These are phyloP conservation scores for Chlorophyllum brunneum DNA, from an alignment of 768 basidiomycete species.

Conservation along the genomic window DNA sequence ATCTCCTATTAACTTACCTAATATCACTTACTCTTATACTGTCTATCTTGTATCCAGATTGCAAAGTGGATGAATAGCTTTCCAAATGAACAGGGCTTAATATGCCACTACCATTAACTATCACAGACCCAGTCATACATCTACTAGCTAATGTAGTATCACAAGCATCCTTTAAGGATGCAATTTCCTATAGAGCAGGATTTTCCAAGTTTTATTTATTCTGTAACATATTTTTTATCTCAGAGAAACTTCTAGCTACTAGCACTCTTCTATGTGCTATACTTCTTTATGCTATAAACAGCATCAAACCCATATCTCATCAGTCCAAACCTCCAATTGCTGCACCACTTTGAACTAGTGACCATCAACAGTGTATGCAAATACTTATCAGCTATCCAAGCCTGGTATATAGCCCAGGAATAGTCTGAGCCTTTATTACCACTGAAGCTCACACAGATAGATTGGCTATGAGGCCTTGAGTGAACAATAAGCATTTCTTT, in stretches of 20 bases:
- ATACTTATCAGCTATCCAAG: constrained; percentile 32
- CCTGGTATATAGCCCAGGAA: constrained; percentile 36
- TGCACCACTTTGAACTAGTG: constrained; percentile 27
- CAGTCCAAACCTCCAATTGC: constrained; percentile 8
- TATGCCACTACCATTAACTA: constrained; percentile 18
- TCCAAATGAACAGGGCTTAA: constrained; percentile 29
- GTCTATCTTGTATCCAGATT: constrained; percentile 20
- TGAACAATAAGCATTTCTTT: constrained; percentile 20
- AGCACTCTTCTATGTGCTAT: constrained; percentile 23
- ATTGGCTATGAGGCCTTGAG: constrained; percentile 26
- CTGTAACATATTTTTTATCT: constrained; percentile 24
- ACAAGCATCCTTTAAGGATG: constrained; percentile 1
- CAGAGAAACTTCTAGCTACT: constrained; percentile 22
- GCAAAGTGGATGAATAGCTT: neutral
- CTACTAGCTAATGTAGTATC: neutral
- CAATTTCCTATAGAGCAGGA: constrained; percentile 18
- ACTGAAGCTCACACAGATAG: constrained; percentile 16
- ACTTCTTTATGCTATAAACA: constrained; percentile 34
- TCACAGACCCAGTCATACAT: constrained; percentile 19
- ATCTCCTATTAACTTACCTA: neutral
- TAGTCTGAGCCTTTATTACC: constrained; percentile 30
- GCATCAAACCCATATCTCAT: constrained; percentile 22
- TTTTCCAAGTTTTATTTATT: constrained; percentile 21
- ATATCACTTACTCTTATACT: constrained; percentile 6
- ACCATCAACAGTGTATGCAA: constrained; percentile 21